Conservation (phyloP, 2,329 filamentous ascomycete genomes). For the Botrytis elliptica region DNA sequence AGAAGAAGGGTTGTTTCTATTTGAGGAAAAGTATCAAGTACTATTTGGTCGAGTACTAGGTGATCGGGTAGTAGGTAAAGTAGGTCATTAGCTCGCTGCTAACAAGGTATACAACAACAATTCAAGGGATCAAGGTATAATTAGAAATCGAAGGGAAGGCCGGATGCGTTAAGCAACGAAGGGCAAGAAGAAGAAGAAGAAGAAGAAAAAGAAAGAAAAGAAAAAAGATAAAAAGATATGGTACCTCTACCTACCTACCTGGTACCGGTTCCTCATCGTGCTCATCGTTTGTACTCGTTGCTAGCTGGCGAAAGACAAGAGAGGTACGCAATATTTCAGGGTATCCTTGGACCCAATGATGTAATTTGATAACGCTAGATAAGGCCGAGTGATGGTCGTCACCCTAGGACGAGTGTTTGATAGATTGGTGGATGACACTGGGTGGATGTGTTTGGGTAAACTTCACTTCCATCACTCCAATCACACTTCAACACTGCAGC, state of each 20-base stretch:
- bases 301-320: neutral
- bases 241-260: too few species aligned
- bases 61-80: neutral
- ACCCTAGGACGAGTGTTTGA: neutral
- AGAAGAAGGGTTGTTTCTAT: neutral
- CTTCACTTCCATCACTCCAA: neutral
- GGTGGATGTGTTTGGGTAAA: neutral
- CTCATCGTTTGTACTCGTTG: neutral
- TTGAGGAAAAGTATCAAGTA: neutral
- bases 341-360: neutral
- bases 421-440: too few species aligned
- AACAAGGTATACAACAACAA: neutral
- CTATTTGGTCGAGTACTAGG: neutral
- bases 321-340: neutral
- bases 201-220: too few species aligned
- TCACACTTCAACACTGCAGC: neutral
- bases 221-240: too few species aligned
- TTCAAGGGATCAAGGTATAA: neutral
- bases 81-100: neutral
- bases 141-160: slow-evolving; percentile 1
- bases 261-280: neutral
- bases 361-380: slow-evolving; percentile 14
- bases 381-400: neutral
- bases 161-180: neutral
- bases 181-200: neutral